Evolutionary conservation across 176 grass and related monocot genomes (phyloP).

Genomic region (Paspalum vaginatum): DNA sequence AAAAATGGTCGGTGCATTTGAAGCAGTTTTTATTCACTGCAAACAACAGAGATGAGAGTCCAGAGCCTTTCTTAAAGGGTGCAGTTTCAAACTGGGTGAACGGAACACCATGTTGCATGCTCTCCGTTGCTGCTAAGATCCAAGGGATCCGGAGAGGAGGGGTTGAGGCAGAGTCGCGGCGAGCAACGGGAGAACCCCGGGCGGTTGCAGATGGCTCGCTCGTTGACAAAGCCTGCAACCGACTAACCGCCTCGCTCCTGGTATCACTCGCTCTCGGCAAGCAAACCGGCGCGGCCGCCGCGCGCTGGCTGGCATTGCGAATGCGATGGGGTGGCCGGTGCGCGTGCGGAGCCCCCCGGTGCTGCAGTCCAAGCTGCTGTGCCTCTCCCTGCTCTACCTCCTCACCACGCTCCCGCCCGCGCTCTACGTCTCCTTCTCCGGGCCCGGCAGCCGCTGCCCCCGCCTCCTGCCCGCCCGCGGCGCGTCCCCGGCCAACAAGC

Average conservation of each 20-base stretch:
- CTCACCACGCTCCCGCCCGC: slow-evolving; percentile 85
- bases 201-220: neutral
- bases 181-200: no score
- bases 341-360: slow-evolving; percentile 55
- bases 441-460: slow-evolving; percentile 45
- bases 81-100: no score
- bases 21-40: no score
- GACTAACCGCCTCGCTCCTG: neutral
- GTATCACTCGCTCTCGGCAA: neutral
- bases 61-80: no score
- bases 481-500: neutral
- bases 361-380: slow-evolving; percentile 85
- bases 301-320: no score
- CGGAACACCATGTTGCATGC: no score
- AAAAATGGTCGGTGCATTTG: no score
- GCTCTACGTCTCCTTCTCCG: slow-evolving; percentile 90
- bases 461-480: neutral
- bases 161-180: no score
- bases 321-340: slow-evolving; percentile 61
- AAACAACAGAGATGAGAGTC: no score
- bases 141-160: no score
- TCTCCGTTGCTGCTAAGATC: no score
- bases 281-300: neutral
- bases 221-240: neutral
- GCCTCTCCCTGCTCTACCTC: slow-evolving; percentile 91